Conservation (phyloP, 257 asterid species). For the Hygrophila difformis region DNA sequence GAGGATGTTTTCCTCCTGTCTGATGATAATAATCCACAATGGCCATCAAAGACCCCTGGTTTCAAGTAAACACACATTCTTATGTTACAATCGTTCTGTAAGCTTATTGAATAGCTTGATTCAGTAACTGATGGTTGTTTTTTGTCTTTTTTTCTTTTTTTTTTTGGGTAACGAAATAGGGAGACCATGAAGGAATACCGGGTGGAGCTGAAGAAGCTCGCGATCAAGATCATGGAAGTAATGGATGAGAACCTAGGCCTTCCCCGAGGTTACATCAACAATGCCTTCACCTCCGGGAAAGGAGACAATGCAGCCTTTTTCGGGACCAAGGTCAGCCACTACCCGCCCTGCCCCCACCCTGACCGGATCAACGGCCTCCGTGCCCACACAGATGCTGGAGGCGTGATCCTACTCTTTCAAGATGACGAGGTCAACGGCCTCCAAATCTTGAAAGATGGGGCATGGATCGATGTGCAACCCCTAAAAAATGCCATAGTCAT, state of each 20-base stretch:
- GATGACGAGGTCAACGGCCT: conserved; percentile 58
- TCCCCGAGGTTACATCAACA: conserved; percentile 42
- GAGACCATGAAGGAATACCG: conserved; percentile 57
- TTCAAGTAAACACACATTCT: conserved; percentile 40
- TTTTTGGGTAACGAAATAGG: conserved; percentile 23
- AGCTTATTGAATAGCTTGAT: no score
- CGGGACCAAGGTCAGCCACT: conserved; percentile 69
- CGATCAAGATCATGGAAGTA: conserved; percentile 38
- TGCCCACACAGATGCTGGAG: conserved; percentile 76
- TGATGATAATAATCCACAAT: conserved; percentile 39
- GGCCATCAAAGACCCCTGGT: conserved; percentile 44
- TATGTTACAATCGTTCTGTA: no score
- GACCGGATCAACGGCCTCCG: conserved; percentile 51
- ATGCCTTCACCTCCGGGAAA: conserved; percentile 35
- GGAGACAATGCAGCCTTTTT: conserved; percentile 30
- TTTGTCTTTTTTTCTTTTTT: not conserved
- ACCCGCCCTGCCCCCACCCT: conserved; percentile 55
- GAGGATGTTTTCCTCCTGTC: conserved; percentile 71
- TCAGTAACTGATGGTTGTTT: no score
- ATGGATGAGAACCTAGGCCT: conserved; percentile 53
- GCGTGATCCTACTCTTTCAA: conserved; percentile 55
- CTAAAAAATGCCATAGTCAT: conserved; percentile 45
- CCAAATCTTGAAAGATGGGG: conserved; percentile 49
- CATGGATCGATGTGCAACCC: conserved; percentile 62
- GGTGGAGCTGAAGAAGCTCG: conserved; percentile 36